Conservation (phyloP, 768 basidiomycete genomes). For the Boletus subcaerulescens region DNA sequence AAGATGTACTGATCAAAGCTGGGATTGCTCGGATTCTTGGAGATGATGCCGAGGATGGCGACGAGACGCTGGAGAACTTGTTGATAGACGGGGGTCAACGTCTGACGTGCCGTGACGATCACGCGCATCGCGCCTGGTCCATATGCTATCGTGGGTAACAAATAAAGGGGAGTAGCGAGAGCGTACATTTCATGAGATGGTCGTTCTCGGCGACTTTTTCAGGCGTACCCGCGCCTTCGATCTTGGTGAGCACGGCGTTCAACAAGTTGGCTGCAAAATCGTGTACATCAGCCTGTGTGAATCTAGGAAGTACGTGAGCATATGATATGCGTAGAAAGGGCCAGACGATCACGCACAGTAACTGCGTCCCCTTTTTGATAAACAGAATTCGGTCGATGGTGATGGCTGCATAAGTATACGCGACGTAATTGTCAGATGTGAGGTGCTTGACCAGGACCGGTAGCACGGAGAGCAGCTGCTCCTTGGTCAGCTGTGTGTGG, state of each 20-base stretch:
- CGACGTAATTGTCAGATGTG: slow-evolving; percentile 80
- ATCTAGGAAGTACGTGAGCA: slow-evolving; percentile 44
- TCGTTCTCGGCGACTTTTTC: slow-evolving; percentile 98
- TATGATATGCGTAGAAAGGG: background rate
- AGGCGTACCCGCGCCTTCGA: slow-evolving; percentile 74
- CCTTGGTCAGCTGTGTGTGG: slow-evolving; percentile 73
- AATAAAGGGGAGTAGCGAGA: background rate
- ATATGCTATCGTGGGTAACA: background rate
- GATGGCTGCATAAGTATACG: slow-evolving; percentile 94
- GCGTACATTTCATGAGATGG: slow-evolving; percentile 93
- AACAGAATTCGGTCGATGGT: slow-evolving; percentile 95
- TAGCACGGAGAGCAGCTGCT: slow-evolving; percentile 87
- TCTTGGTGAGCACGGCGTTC: slow-evolving; percentile 69
- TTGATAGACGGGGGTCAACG: slow-evolving; percentile 66
- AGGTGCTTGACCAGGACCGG: slow-evolving; percentile 85
- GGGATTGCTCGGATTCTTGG: slow-evolving; percentile 96
- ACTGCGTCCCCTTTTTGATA: slow-evolving; percentile 75
- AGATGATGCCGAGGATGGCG: slow-evolving; percentile 79
- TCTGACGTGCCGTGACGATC: slow-evolving; percentile 82
- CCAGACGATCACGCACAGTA: slow-evolving; percentile 54
- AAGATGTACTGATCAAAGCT: slow-evolving; percentile 98
- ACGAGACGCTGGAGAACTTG: slow-evolving; percentile 71
- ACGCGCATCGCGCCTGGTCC: slow-evolving; percentile 87
- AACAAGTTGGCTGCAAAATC: slow-evolving; percentile 76
- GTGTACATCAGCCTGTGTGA: slow-evolving; percentile 82